Conservation (phyloP, 2,329 filamentous ascomycete species). For the Lasiodiplodia theobromae region DNA sequence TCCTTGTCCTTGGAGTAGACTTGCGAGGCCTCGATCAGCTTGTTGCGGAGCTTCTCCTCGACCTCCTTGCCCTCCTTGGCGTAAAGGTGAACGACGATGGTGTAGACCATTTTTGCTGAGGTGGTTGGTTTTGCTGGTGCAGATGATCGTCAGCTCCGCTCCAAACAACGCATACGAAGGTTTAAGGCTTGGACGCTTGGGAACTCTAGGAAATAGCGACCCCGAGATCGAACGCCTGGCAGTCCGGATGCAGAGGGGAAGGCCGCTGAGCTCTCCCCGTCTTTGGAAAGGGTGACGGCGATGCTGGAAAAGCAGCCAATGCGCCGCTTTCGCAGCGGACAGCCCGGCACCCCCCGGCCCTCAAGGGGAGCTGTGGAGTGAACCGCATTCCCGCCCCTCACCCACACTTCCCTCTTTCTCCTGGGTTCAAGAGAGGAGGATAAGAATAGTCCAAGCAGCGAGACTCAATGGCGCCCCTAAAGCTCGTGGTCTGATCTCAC, state of each 20-base stretch:
- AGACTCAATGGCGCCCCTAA: neutral
- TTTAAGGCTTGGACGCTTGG: neutral
- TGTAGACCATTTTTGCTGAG: conserved; percentile 67
- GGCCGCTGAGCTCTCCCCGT: too few species aligned
- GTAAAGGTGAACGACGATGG: conserved; percentile 73
- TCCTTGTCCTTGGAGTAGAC: conserved; percentile 77
- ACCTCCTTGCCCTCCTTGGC: conserved; percentile 70
- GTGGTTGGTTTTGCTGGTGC: neutral
- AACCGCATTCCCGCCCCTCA: neutral
- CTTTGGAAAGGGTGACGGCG: too few species aligned
- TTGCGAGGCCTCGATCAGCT: conserved; percentile 76
- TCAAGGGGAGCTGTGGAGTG: too few species aligned
- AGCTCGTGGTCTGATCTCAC: conserved; percentile 11
- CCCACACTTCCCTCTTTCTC: too few species aligned
- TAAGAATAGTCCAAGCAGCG: neutral
- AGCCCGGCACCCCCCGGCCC: too few species aligned
- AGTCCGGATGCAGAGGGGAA: too few species aligned
- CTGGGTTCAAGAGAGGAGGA: neutral
- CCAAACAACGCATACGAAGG: neutral
- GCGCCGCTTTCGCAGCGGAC: too few species aligned
- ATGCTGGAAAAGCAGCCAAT: too few species aligned
- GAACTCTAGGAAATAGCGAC: too few species aligned
- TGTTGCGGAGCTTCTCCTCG: conserved; percentile 72
- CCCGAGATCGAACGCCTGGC: too few species aligned
- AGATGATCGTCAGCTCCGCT: neutral